Percentiles rank a stretch among this genome's conserved stretches.
These are phyloP conservation scores for Musa balbisiana DNA, from an alignment of 202 grass and related monocot genomes.

Conservation along the genomic window DNA sequence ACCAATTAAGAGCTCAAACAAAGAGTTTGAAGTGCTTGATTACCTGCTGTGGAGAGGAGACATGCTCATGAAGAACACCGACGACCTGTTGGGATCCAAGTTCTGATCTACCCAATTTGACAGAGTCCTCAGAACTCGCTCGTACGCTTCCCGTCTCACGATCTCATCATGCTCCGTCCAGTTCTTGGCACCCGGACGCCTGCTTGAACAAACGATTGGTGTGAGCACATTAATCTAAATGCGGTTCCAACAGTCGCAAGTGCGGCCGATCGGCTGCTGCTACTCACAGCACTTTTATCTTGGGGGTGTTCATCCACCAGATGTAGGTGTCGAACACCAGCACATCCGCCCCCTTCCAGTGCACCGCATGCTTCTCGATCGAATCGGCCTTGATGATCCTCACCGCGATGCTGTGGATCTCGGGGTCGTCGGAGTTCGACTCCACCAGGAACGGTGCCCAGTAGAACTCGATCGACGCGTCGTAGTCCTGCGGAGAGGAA, in stretches of 20 bases:
- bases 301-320: slow-evolving; percentile 86
- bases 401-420: slow-evolving; percentile 48
- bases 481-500: slow-evolving; percentile 35
- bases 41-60: slow-evolving; percentile 90
- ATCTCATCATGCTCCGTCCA: slow-evolving; percentile 51
- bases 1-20: not conserved
- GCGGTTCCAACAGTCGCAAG: too few species aligned
- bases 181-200: slow-evolving; percentile 5
- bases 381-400: slow-evolving; percentile 53
- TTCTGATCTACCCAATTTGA: slow-evolving; percentile 73
- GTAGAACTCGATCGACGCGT: slow-evolving; percentile 86
- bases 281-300: slow-evolving; percentile 64
- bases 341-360: slow-evolving; percentile 70
- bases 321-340: slow-evolving; percentile 96
- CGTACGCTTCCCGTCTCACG: slow-evolving; percentile 59
- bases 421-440: slow-evolving; percentile 91
- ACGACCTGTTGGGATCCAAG: slow-evolving; percentile 53
- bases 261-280: not conserved
- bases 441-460: slow-evolving; percentile 95
- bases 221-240: not conserved
- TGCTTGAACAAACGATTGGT: slow-evolving; percentile 1
- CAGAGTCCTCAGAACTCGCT: slow-evolving; percentile 61
- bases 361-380: slow-evolving; percentile 51
- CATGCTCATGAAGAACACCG: slow-evolving; percentile 90
- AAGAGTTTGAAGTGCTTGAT: slow-evolving; percentile 9